Percentiles rank a stretch among this genome's conserved stretches.
Evolutionary conservation across 2,329 filamentous ascomycete genomes (phyloP).

Genomic region (Colletotrichum sojae): DNA sequence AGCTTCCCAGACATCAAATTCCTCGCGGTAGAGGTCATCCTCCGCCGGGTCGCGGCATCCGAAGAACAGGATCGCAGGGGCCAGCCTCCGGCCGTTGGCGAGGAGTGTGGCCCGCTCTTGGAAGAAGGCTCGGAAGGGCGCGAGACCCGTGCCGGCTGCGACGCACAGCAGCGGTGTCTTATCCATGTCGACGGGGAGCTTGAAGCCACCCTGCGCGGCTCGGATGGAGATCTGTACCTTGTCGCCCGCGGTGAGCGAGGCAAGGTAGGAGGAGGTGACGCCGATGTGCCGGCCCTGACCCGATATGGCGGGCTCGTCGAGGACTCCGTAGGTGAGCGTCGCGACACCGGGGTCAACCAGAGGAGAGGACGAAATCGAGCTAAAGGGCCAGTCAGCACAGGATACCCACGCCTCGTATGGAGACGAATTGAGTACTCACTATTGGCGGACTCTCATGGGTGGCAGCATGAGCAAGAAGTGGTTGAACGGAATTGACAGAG

Average conservation of each 20-base stretch:
- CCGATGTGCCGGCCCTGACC: constrained; percentile 67
- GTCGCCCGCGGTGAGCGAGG: constrained; percentile 60
- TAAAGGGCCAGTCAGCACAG: constrained; percentile 24
- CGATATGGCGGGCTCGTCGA: constrained; percentile 65
- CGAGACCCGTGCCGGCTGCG: constrained; percentile 95
- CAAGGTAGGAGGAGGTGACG: constrained; percentile 74
- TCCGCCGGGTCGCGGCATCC: constrained; percentile 58
- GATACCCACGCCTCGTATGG: too few relatives aligned
- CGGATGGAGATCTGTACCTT: constrained; percentile 65
- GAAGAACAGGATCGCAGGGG: constrained; percentile 64
- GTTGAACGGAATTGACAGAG: constrained; percentile 68
- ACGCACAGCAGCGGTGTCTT: constrained; percentile 90
- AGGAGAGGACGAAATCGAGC: constrained; percentile 79
- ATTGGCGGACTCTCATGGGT: constrained; percentile 66
- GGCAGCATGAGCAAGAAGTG: constrained; percentile 75
- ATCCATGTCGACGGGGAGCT: constrained; percentile 89
- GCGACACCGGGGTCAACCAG: constrained; percentile 67
- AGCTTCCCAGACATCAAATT: constrained; percentile 62
- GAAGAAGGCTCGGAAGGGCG: constrained; percentile 97
- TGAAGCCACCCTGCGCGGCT: constrained; percentile 67
- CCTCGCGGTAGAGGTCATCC: constrained; percentile 61
- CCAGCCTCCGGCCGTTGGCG: constrained; percentile 54
- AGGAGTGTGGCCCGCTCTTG: constrained; percentile 88
- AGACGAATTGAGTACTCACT: constrained; percentile 38
- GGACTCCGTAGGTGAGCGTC: constrained; percentile 75